These are phyloP conservation scores for Phytophthora cactorum DNA, from an alignment of 352 stramenopile genomes.

Conservation along the genomic window DNA sequence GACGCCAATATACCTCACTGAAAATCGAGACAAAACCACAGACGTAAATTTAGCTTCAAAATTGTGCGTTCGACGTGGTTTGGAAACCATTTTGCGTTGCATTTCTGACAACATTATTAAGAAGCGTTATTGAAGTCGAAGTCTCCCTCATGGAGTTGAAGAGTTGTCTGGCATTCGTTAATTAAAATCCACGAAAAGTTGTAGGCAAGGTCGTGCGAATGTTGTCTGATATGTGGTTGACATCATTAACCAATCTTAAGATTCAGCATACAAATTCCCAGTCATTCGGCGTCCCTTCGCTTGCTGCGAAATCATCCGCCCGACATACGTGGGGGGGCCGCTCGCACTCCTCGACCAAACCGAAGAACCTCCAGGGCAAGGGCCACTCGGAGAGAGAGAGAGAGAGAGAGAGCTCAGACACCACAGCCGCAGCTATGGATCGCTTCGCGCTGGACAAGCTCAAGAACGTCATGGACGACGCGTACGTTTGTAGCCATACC, in stretches of 20 bases:
- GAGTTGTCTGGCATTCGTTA: too few species aligned
- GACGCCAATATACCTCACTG: too few species aligned
- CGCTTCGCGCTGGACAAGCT: conserved; percentile 86
- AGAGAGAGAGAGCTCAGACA: conserved; percentile 8
- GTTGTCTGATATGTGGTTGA: neutral
- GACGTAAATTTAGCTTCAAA: too few species aligned
- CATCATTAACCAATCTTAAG: conserved; percentile 10
- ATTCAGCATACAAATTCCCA: conserved; percentile 36
- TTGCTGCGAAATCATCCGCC: conserved; percentile 25
- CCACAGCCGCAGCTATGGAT: conserved; percentile 58
- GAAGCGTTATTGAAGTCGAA: too few species aligned
- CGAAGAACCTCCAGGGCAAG: conserved; percentile 12
- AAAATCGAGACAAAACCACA: too few species aligned
- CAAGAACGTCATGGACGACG: conserved; percentile 89
- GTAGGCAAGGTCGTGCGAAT: neutral
- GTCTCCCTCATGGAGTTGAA: too few species aligned
- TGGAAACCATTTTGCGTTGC: too few species aligned
- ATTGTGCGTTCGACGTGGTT: too few species aligned
- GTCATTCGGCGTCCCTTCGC: conserved; percentile 24
- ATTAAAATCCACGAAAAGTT: too few species aligned
- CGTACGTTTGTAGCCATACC: conserved; percentile 50
- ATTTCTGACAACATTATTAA: too few species aligned
- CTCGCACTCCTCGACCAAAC: conserved; percentile 14
- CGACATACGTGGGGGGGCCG: conserved; percentile 19
- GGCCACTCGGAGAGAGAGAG: neutral